Base-by-base conservation (phyloP, 352 stramenopile species). In the Globisporangium uncinulatum region DNA sequence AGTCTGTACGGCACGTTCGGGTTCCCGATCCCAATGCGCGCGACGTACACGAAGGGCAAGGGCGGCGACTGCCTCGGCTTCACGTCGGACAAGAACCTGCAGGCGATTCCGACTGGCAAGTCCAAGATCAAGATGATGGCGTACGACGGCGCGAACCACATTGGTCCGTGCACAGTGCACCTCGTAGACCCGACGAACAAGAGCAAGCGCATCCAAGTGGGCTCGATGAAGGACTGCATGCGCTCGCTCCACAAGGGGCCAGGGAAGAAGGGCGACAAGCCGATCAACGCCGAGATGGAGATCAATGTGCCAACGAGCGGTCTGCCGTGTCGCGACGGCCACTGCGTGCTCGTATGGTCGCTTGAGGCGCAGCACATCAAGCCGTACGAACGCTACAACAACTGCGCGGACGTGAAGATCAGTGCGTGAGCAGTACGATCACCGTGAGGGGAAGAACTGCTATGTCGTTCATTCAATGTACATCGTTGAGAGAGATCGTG, bases 111-210 rank as follows among this genome's bases (percentile, higher is more conserved):
- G 19, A 58, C 61, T 45, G 66, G 64, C 34, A 54, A 61, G 49
- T 73, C 57, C 45, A 78, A 68, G 44, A 69, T 78, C 58, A 53
- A 59, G 24, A 71, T 78, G 67, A 64, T 62, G n/a, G 69, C 69
- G 32, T 74, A 74, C 48, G 64, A 74, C 32, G 67, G 67, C 9
- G 70, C 70, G 42, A 75, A 78, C 64, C 67, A 78, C 61, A 59
- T 78, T 31, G 70, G 70, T 24, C 67, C 67, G 13, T 78, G 66
- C 54, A 69, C 63, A 1, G 56, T 70, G 37, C 70, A 67, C 53
- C 61, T 78, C 48, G 64, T 77, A 41, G 62, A 74, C 57, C 69
- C 63, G 0, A 46, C 59, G 11, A 50, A 74, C 34, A 55, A 50
- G 11, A 69, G 13, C 36, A 65, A 73, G 57, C 66, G 67, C 41